Base-by-base conservation (phyloP, 2,329 filamentous ascomycete species). In the Pestalotiopsis fici region DNA sequence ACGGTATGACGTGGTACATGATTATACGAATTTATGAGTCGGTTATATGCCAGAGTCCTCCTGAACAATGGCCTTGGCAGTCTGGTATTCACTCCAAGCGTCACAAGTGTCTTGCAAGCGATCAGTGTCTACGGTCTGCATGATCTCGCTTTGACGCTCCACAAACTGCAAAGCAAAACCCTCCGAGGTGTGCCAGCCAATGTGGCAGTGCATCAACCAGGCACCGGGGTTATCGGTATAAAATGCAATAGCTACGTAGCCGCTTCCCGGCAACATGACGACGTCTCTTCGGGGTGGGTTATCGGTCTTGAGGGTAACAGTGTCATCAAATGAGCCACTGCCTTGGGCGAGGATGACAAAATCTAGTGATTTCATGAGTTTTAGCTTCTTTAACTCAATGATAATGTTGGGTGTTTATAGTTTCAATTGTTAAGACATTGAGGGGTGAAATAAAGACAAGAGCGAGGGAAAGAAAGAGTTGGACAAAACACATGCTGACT, bases 91-190 rank as follows among this genome's bases (percentile, higher is more conserved):
- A 3, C 67, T 65, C 76, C 76, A 78, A 2, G 67, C 70, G 1
- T 71, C 60, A 59, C 76, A 78, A 4, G 61, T 75, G 28, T 70
- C 69, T 37, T 75, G 71, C 28, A 80, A 63, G 6, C 60, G 57
- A 9, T 70, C 64, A 2, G 67, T 54, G 50, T 76, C 71, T 12
- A 71, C 68, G 5, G 74, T 55, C 21, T 18, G 50, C 0, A 63
- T 65, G 54, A 79, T 75, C 62, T 80, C 69, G 62, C 75, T 55
- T 64, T 73, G 67, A 25, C 74, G 70, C 67, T 78, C 78, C 60
- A 88, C 69, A 70, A 87, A 87, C 73, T 88, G 86, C 60, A 87
- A 73, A 1, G 81, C 84, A 9, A 88, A 81, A 31, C 84, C 85
- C 69, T 82, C 78, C 63, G 74, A 76, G 13, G 83, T 79, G 71